Conservation (phyloP, 139 green algal species). For the Chlamydomonas urium region DNA sequence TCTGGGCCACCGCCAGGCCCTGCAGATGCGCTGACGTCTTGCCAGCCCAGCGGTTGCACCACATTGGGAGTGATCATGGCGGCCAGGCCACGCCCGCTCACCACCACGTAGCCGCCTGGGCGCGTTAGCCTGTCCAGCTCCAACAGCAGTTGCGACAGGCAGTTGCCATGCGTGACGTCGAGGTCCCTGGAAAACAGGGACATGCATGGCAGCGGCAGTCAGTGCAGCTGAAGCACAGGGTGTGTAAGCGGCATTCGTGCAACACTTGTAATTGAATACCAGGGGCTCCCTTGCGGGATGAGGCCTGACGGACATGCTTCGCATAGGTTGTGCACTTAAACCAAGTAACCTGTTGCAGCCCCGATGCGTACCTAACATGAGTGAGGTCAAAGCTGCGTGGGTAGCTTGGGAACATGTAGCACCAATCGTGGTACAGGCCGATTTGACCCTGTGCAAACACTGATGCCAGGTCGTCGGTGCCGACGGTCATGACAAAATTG, state of each 20-base stretch:
- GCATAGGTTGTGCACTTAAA: too few species aligned
- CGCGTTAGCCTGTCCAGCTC: slow-evolving; percentile 2
- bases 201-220: not conserved
- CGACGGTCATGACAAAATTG: slow-evolving; percentile 4
- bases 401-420: slow-evolving; percentile 21
- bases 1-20: too few species aligned
- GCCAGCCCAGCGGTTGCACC: not conserved
- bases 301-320: too few species aligned
- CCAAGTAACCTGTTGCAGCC: too few species aligned
- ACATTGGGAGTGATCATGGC: not conserved
- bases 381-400: slow-evolving; percentile 10
- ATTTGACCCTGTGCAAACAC: not conserved
- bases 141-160: not conserved
- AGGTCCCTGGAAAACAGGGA: not conserved
- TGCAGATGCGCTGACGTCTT: too few species aligned
- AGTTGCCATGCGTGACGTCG: not conserved
- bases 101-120: slow-evolving; percentile 7
- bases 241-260: too few species aligned
- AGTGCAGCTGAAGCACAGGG: too few species aligned
- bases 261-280: not conserved
- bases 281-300: not conserved
- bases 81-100: not conserved
- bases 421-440: slow-evolving; percentile 19
- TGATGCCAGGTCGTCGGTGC: not conserved
- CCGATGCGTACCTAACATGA: slow-evolving; percentile 3